Evolutionary conservation across 306 rosid genomes (phyloP).

Genomic region (Senna siamea): DNA sequence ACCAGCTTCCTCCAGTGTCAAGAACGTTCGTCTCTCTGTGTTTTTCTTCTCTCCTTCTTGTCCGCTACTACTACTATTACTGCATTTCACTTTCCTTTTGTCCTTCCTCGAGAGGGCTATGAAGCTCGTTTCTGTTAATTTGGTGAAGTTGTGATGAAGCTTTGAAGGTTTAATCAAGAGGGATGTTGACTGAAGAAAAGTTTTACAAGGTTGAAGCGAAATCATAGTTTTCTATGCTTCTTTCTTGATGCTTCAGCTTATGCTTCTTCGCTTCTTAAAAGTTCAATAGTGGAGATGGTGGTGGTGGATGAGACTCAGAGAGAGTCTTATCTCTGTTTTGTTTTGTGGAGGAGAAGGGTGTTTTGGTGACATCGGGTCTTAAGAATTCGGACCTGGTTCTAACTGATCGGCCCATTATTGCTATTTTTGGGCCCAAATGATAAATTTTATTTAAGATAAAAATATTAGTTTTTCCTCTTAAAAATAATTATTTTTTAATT

Average conservation of each 20-base stretch:
- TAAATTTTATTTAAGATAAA: no score
- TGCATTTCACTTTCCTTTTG: conserved; percentile 43
- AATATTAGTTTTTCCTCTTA: no score
- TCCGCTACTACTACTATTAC: conserved; percentile 10
- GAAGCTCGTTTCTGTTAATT: conserved; percentile 1
- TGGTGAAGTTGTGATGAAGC: conserved; percentile 15
- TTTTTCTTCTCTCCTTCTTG: conserved; percentile 38
- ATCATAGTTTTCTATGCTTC: conserved; percentile 53
- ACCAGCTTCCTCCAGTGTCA: conserved; percentile 85
- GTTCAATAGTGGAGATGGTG: neutral
- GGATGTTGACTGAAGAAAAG: conserved; percentile 42
- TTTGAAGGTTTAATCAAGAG: conserved; percentile 25
- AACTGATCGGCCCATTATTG: no score
- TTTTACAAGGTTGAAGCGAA: conserved; percentile 45
- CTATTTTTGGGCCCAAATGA: no score
- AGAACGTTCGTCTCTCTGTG: conserved; percentile 54
- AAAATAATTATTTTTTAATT: no score
- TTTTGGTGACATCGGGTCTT: no score
- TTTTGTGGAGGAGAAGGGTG: no score
- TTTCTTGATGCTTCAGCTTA: neutral
- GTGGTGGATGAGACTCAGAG: no score
- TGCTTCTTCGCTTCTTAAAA: neutral
- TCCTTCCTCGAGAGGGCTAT: conserved; percentile 24
- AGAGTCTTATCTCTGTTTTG: no score
- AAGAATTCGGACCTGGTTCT: no score